Base-by-base conservation (phyloP, 2,329 filamentous ascomycete species). In the Talaromyces funiculosus region DNA sequence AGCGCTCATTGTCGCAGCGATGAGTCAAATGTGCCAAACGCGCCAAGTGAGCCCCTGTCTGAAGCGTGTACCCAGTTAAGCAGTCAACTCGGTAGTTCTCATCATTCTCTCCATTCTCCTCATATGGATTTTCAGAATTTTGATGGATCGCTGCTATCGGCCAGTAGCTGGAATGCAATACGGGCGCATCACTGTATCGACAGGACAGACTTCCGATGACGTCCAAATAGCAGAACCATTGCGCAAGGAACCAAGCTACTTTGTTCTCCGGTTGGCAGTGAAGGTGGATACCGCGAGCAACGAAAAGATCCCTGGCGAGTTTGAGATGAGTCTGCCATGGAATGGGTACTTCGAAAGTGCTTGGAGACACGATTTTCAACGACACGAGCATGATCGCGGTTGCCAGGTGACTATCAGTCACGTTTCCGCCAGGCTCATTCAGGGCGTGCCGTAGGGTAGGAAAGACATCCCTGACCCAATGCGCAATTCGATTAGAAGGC, bases 331-430 rank as follows among this genome's bases (percentile, higher is more conserved):
- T 84, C 69, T 92, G 89, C 90, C 90, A 95, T 0, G 89, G 83
- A 57, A 93, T 89, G 0, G 85, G 81, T n/a, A 90, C 86, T 58
- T 89, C 90, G 69, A 94, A 93, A 0, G 89, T 88, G 60, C 87
- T 88, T 0, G 90, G 90, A 0, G 88, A 91, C 54, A 94, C 87
- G 60, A 94, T 93, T 69, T 94, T 90, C 20, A 94, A 79, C 1
- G 90, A 92, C 0, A 90, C 85, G 49, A 95, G 82, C 88, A 94
- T 92, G 64, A 95, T 92, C 7, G 90, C 88, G 0, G 90, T 90
- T 0, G 90, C 90, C 2, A 95, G 80, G 59, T 88, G 90, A 16
- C 85, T 84, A 65, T 91, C 86, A 0, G 88, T 87, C 10, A 91
- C 85, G 42, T 85, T 83, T 63, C 83, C 80, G 40, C 80, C 79